Evolutionary conservation across 371 early-diverging fungal species (phyloP), one percentile per base, ranked within the genome.

Genomic region (Lichtheimia ornata): DNA sequence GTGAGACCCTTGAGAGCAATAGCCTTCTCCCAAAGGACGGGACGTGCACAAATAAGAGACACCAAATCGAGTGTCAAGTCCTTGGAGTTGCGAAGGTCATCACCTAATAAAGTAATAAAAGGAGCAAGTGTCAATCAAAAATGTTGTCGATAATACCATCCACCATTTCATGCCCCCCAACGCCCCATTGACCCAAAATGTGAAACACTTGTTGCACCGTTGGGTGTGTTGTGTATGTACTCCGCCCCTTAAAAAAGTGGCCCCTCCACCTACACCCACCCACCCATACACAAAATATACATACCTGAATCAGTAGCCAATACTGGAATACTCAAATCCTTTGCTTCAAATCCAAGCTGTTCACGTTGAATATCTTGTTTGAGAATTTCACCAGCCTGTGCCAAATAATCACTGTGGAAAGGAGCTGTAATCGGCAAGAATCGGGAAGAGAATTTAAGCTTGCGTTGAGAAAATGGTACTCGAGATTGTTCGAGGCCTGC

Each of bases 371-470:
- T 79, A 74, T 94, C 94, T 50, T 79, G 70, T 53, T 74, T 79
- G 14, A 94, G 71, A 40, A 71, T 67, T n/a, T 76, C 85, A 30
- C 86, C 74, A 35, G 88, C 93, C 2, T 82, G 64, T 45, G 76
- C 69, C 63, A 95, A 76, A 73, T 94, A 93, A 20, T 78, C 72
- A 50, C 85, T 84, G 79, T 96, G 96, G 91, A 94, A 96, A 20
- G 95, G 95, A 56, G 88, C 92, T n/a, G 92, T 86, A 67, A 95
- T 93, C 50, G 94, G 94, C 63, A 95, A 77, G 82, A 94, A 96
- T 45, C 93, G 88, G 24, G 89, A 88, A 5, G 89, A 84, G 65
- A 96, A 93, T 73, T 90, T 89, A 66, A 93, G 79, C 73, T 94
- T 94, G 70, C 95, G 88, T 77, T 94, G 87, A 35, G 91, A 89